Conservation (phyloP, 345 rosid species). For the Salix exigua region DNA sequence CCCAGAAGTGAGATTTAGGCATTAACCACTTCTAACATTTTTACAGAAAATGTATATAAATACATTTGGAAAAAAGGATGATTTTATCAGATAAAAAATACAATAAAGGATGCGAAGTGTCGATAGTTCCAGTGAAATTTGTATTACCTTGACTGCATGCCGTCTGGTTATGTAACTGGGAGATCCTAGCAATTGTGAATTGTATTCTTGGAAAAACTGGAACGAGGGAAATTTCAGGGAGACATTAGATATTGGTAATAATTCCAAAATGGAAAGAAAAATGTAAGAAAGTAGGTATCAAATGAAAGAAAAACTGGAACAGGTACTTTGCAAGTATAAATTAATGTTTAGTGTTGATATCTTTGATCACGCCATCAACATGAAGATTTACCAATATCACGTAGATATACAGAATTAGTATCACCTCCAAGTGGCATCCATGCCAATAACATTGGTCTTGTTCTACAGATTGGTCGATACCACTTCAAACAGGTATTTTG, state of each 20-base stretch:
- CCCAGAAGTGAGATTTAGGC: neutral
- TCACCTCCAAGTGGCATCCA: neutral
- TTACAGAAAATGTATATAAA: neutral
- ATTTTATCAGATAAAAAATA: no score
- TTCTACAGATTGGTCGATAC: neutral
- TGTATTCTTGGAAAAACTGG: slow-evolving; percentile 50
- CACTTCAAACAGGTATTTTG: neutral
- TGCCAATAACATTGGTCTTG: neutral
- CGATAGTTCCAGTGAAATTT: neutral
- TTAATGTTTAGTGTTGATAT: neutral
- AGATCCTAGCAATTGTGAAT: slow-evolving; percentile 36
- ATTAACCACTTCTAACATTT: neutral
- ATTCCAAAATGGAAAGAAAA: neutral
- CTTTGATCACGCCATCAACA: neutral
- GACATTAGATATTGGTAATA: neutral
- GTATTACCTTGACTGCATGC: slow-evolving; percentile 43
- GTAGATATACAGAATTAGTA: neutral
- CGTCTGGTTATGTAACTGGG: slow-evolving; percentile 43
- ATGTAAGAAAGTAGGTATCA: neutral
- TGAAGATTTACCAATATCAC: neutral
- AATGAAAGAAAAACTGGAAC: no score
- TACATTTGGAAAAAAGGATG: neutral
- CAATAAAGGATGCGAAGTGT: neutral
- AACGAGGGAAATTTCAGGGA: neutral
- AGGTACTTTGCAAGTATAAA: no score